Conservation (phyloP, 2,329 filamentous ascomycete genomes). For the Microcyclospora pomicola region DNA sequence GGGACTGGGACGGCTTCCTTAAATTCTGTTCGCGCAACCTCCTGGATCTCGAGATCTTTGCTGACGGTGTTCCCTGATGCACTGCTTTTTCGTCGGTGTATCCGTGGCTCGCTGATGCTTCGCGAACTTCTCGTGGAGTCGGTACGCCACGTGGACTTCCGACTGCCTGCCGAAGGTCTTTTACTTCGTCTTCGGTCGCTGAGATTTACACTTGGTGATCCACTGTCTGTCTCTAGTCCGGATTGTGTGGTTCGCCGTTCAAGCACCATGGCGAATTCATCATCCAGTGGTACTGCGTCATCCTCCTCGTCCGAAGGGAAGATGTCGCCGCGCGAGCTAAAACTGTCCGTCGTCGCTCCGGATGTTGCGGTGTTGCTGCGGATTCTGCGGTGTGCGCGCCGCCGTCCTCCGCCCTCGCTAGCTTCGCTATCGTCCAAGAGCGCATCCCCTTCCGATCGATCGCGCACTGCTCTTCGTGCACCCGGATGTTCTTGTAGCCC, state of each 20-base stretch:
- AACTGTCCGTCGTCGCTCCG: conserved; percentile 69
- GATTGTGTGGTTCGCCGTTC: conserved; percentile 45
- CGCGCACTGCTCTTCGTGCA: conserved; percentile 23
- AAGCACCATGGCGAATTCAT: conserved; percentile 78
- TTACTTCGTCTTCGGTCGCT: conserved; percentile 19
- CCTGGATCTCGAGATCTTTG: not conserved
- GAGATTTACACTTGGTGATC: conserved; percentile 46
- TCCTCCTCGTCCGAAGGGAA: conserved; percentile 79
- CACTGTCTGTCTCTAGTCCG: conserved; percentile 50
- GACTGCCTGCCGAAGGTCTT: conserved; percentile 28
- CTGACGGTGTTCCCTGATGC: conserved; percentile 6
- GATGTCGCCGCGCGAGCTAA: conserved; percentile 75
- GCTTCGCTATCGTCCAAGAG: conserved; percentile 52
- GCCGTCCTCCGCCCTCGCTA: conserved; percentile 19
- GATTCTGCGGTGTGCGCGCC: conserved; percentile 35
- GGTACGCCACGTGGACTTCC: conserved; percentile 14
- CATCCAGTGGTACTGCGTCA: conserved; percentile 82
- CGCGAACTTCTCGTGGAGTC: conserved; percentile 11
- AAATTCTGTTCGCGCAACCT: not conserved
- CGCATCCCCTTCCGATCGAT: conserved; percentile 50
- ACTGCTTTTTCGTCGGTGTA: conserved; percentile 5
- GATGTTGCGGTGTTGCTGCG: conserved; percentile 70
- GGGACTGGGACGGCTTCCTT: conserved; percentile 19
- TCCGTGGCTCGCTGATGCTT: conserved; percentile 6
- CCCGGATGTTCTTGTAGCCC: conserved; percentile 80